Evolutionary conservation across 2,329 filamentous ascomycete genomes (phyloP).

Genomic region (Acarospora socialis): DNA sequence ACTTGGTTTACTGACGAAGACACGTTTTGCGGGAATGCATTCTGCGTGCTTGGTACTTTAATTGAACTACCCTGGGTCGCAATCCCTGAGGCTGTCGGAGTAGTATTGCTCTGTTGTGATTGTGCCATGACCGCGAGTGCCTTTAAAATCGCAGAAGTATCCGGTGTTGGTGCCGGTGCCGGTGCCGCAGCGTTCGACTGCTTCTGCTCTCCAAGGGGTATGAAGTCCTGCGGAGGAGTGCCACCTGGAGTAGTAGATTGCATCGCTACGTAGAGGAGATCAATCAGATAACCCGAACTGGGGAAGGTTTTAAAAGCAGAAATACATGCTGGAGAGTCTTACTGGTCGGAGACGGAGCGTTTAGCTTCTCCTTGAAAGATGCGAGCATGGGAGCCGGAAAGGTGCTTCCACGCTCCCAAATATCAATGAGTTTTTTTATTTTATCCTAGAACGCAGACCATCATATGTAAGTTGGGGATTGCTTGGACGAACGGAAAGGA

Average conservation of each 20-base stretch:
- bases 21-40: constrained; percentile 25
- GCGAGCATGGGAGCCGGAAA: constrained; percentile 68
- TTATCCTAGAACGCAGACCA: constrained; percentile 64
- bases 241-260: constrained; percentile 55
- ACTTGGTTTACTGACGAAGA: constrained; percentile 32
- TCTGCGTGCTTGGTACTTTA: constrained; percentile 37
- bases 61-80: constrained; percentile 29
- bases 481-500: no score
- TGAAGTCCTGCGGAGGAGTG: constrained; percentile 32
- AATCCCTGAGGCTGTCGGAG: constrained; percentile 27
- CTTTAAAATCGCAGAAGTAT: constrained; percentile 55
- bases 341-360: constrained; percentile 16
- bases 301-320: neutral
- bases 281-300: neutral
- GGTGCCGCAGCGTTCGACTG: constrained; percentile 14
- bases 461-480: constrained; percentile 35
- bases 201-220: constrained; percentile 23
- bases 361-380: constrained; percentile 73
- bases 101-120: constrained; percentile 55
- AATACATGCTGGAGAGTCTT: constrained; percentile 19
- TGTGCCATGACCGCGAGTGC: constrained; percentile 69
- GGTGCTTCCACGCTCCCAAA: constrained; percentile 92
- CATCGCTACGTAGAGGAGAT: constrained; percentile 33
- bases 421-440: constrained; percentile 87
- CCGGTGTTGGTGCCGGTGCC: constrained; percentile 30